Evolutionary conservation across 2,329 filamentous ascomycete species (phyloP), one percentile per base, ranked within the genome.

Genomic region (Aspergillus udagawae): DNA sequence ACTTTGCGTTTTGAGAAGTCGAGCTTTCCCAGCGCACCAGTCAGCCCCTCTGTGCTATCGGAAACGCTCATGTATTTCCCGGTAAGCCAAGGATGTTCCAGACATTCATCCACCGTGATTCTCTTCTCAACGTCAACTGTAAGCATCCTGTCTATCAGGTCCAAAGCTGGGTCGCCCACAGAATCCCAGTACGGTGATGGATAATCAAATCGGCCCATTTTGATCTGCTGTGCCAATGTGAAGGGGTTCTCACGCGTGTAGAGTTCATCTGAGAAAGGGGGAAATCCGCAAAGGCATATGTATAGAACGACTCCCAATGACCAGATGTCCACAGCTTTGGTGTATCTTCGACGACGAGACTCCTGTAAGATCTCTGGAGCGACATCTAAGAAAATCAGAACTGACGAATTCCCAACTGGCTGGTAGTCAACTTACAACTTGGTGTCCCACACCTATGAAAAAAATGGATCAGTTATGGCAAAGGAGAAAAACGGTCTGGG

Each of bases 221-320:
- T 92, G 76, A 96, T 97, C 77, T 97, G 92, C 65, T 96, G 88
- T 1, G 89, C 89, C 48, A 97, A 80, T 0, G 83, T 91, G 70
- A 91, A 97, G 2, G 94, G 94, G 63, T 92, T 94, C 48, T 96
- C 87, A 38, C 77, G 77, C 1, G 86, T 87, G 75, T 87, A 90
- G 0, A 97, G 85, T 75, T 99, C 94, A 67, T 99, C 94, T 0
- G 91, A 96, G 76, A 99, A 99, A 0, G 94, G 94, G 4, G 93
- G 94, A 69, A 97, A 97, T 38, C 94, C 94, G 71, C 94, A 97
- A 4, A 97, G 83, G 71, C 92, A 97, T 66, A 97, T 97, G 76
- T 97, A 99, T 25, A 99, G 82, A 3, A 99, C 93, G 3, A 99
- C 94, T n/a, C 94, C 94, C 0, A 97, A 82, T 1, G 92, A 96